These are phyloP conservation scores for Marchantia paleacea DNA, from an alignment of 225 moss, liverwort and hornwort species.

Conservation along the genomic window DNA sequence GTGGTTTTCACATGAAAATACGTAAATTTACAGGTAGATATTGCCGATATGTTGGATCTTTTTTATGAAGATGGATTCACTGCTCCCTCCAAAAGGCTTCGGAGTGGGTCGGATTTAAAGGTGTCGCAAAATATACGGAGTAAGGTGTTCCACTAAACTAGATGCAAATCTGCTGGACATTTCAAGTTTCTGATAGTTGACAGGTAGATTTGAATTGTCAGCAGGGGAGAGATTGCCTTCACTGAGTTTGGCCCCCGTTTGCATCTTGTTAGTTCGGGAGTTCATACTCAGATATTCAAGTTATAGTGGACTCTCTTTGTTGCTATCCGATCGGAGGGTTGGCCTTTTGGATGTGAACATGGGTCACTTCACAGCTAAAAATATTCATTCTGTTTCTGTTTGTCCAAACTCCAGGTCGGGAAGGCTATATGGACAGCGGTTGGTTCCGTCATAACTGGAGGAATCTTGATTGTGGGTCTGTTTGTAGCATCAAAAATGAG, in stretches of 20 bases:
- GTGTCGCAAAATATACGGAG: slow-evolving; percentile 53
- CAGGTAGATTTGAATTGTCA: too few relatives aligned
- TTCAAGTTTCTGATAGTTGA: too few relatives aligned
- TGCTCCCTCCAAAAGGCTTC: slow-evolving; percentile 49
- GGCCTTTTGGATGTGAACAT: background rate
- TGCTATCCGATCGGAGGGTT: background rate
- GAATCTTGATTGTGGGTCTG: slow-evolving; percentile 55
- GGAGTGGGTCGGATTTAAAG: slow-evolving; percentile 45
- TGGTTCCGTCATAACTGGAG: slow-evolving; percentile 52
- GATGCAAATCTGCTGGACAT: too few relatives aligned
- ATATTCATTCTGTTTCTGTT: background rate
- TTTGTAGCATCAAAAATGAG: slow-evolving; percentile 50
- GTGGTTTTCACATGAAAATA: background rate
- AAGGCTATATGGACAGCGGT: slow-evolving; percentile 41
- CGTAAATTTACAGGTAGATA: slow-evolving; percentile 45
- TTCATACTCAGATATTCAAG: background rate
- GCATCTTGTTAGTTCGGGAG: too few relatives aligned
- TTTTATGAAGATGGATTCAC: slow-evolving; percentile 74
- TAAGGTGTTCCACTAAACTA: slow-evolving; percentile 42
- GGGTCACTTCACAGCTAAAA: background rate
- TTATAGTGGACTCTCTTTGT: background rate
- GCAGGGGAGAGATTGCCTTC: too few relatives aligned
- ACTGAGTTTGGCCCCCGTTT: too few relatives aligned
- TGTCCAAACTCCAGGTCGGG: slow-evolving; percentile 27
- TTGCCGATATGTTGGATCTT: slow-evolving; percentile 83